Base-by-base conservation (phyloP, 768 basidiomycete genomes). In the Nidula microcarpa region DNA sequence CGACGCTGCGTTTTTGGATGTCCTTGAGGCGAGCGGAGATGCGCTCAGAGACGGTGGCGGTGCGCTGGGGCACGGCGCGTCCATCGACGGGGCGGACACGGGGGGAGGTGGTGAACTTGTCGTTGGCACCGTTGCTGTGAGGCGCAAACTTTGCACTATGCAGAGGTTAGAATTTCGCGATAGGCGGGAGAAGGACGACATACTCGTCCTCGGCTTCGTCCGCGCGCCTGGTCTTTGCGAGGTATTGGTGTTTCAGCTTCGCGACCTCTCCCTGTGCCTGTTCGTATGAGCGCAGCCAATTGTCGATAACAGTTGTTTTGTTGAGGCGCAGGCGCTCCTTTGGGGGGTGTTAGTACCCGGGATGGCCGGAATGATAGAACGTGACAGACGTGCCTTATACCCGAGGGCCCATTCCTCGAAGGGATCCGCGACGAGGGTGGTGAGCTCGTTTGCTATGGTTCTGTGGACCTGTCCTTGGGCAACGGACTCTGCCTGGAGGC, bases 151-250 rank as follows among this genome's bases (percentile, higher is more conserved):
- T 92, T 41, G 82, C 90, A 66, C 94, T 96, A 33, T 45, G 44
- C 54, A 56, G 57, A 52, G 55, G 51, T 51, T 48, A 43, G 39
- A 34, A 49, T 34, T 47, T 37, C 37, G 36, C 58, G 30, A 64
- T 33, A 44, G 48, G 43, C 61, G 53, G 52, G 37, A 50, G 43
- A 57, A 54, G 43, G 16, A 37, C 33, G 32, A 76, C 92, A 62
- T 68, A 96, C 94, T 96, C 94, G 65, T 97, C 94, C 65, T 93
- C 93, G 6, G 88, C 87, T 63, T 97, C 94, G 60, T 97, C 94
- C 13, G 94, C 94, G 39, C 82, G 81, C 51, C 91, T 82, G 0
- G 82, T 86, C 68, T 94, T 96, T 33, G 77, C 68, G 9, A 91
- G 67, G 63, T 96, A 96, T 51, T 82, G 76, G 49, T 85, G 79